phyloP scores from a whole-genome alignment of 2,329 filamentous ascomycete genomes.

The Trichoderma pleuroti region DNA sequence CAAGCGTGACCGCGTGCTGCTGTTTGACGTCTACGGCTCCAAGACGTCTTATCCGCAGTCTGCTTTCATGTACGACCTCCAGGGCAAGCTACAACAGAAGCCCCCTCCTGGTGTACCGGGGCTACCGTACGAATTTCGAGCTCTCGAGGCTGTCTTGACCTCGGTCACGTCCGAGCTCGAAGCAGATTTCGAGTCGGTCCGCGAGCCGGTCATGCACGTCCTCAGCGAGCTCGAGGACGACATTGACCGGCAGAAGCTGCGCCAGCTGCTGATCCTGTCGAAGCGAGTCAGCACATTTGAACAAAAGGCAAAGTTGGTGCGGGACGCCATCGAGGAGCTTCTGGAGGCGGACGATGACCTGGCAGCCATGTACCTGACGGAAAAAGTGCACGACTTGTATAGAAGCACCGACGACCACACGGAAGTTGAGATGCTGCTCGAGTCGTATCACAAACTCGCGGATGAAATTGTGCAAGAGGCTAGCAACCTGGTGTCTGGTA shows the following conservation, averaged over 20 bases:
- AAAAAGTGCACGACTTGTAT: constrained; percentile 71
- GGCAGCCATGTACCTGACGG: constrained; percentile 90
- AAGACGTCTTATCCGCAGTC: constrained; percentile 94
- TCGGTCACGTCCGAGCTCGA: constrained; percentile 90
- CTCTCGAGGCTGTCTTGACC: constrained; percentile 89
- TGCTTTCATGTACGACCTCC: constrained; percentile 95
- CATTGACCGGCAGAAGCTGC: constrained; percentile 89
- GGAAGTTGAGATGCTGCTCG: constrained; percentile 93
- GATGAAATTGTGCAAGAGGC: constrained; percentile 97
- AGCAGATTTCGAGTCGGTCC: constrained; percentile 89
- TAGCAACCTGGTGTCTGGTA: constrained; percentile 87
- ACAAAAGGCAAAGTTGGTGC: constrained; percentile 89
- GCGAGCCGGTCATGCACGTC: constrained; percentile 86
- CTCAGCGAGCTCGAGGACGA: constrained; percentile 91
- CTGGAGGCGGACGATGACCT: constrained; percentile 96
- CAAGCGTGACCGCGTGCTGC: constrained; percentile 87
- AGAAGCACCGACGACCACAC: constrained; percentile 84
- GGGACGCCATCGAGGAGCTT: constrained; percentile 91
- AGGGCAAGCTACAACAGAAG: constrained; percentile 86
- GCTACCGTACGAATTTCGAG: constrained; percentile 92
- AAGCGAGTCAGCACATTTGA: constrained; percentile 97
- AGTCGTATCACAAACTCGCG: constrained; percentile 96
- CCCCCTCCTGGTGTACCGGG: constrained; percentile 51
- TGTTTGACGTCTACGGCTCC: constrained; percentile 95
- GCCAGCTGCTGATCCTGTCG: constrained; percentile 85